Percentiles rank a stretch among this genome's conserved stretches.
Conservation (phyloP, 2,329 filamentous ascomycete genomes). For the Fusarium brevicatenulatum region DNA sequence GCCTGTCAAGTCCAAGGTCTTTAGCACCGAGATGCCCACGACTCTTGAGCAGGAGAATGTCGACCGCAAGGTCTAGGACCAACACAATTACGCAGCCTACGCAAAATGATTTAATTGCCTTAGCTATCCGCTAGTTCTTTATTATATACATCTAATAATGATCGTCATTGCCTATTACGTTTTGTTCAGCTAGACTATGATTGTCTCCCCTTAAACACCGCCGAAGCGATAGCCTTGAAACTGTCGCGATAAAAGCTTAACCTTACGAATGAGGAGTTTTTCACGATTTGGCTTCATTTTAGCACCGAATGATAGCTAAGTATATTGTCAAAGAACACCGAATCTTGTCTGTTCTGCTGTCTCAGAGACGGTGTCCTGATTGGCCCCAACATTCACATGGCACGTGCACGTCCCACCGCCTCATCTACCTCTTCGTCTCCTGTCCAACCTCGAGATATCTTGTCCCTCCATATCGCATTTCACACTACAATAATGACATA, state of each 20-base stretch:
- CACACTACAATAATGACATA: no score
- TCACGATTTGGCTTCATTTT: no score
- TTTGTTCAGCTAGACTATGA: background rate
- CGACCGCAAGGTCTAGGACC: slow-evolving; percentile 1
- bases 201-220: no score
- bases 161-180: background rate
- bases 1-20: background rate
- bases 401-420: background rate
- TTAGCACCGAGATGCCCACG: background rate
- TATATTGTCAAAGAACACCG: no score
- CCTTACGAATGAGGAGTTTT: no score
- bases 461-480: no score
- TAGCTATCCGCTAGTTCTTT: no score
- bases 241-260: no score
- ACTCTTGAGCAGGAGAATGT: slow-evolving; percentile 1
- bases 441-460: no score
- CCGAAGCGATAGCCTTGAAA: no score
- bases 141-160: background rate
- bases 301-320: no score
- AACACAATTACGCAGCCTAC: background rate
- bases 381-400: background rate
- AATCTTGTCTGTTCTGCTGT: background rate
- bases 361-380: no score
- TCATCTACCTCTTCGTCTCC: background rate
- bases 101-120: background rate